Conservation (phyloP, 306 rosid species). For the Amphicarpaea edgeworthii region DNA sequence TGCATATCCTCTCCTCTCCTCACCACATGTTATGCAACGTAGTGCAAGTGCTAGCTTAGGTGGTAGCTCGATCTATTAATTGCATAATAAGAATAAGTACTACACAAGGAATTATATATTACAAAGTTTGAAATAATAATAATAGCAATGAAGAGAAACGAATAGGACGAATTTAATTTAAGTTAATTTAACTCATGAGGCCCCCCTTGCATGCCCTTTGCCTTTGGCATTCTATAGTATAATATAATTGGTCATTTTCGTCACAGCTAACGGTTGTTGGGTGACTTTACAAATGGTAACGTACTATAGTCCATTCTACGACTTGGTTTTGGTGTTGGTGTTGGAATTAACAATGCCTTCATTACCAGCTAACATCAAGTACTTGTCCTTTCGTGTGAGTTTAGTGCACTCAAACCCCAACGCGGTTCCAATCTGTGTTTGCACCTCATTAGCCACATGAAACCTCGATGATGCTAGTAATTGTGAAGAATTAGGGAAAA, state of each 20-base stretch:
- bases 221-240: background rate
- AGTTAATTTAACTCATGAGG: background rate
- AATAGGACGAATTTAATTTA: background rate
- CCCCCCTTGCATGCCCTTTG: too few species aligned
- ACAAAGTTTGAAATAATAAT: background rate
- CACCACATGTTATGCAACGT: background rate
- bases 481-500: conserved; percentile 11
- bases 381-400: conserved; percentile 82
- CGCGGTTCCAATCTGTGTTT: conserved; percentile 57
- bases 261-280: background rate
- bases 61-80: conserved; percentile 21
- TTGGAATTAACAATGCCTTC: conserved; percentile 62
- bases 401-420: conserved; percentile 72
- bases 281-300: conserved; percentile 21
- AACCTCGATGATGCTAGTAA: conserved; percentile 42
- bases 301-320: background rate
- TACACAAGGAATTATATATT: conserved; percentile 8
- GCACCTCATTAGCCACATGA: conserved; percentile 72
- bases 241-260: background rate
- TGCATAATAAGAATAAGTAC: conserved; percentile 8
- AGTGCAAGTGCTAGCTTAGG: background rate
- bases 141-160: background rate
- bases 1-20: background rate
- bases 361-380: conserved; percentile 81
- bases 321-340: background rate